Conservation (phyloP, 106 monocot species). For the Ottelia alismoides region DNA sequence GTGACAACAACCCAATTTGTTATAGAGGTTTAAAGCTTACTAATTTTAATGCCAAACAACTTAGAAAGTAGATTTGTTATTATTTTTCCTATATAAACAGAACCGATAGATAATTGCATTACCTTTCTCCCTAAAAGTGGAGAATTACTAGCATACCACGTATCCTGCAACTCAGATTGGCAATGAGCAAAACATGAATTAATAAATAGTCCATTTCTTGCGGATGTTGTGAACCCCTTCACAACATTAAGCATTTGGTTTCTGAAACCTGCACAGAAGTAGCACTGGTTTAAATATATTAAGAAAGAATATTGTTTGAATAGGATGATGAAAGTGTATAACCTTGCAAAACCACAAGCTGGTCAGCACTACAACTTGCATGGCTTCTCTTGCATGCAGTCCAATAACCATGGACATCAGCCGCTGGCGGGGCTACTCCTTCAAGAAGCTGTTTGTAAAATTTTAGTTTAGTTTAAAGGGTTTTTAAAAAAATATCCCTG, state of each 20-base stretch:
- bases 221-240: constrained; percentile 11
- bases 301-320: too few relatives aligned
- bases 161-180: constrained; percentile 33
- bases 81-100: too few relatives aligned
- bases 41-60: too few relatives aligned
- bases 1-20: too few relatives aligned
- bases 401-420: constrained; percentile 45
- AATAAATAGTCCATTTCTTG: constrained; percentile 33
- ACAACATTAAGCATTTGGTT: constrained; percentile 34
- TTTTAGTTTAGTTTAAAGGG: too few relatives aligned
- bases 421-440: constrained; percentile 28
- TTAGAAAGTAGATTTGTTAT: too few relatives aligned
- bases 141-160: constrained; percentile 29
- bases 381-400: constrained; percentile 29
- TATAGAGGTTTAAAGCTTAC: too few relatives aligned
- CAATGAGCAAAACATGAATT: constrained; percentile 66
- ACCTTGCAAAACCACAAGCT: constrained; percentile 54
- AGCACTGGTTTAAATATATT: background rate
- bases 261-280: constrained; percentile 32
- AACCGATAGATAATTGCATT: too few relatives aligned
- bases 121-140: constrained; percentile 40
- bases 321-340: too few relatives aligned
- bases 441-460: constrained; percentile 18
- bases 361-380: constrained; percentile 22
- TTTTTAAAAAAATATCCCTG: too few relatives aligned